Base-by-base conservation (phyloP, 208 protist genomes). In the Plasmodiophora brassicae region DNA sequence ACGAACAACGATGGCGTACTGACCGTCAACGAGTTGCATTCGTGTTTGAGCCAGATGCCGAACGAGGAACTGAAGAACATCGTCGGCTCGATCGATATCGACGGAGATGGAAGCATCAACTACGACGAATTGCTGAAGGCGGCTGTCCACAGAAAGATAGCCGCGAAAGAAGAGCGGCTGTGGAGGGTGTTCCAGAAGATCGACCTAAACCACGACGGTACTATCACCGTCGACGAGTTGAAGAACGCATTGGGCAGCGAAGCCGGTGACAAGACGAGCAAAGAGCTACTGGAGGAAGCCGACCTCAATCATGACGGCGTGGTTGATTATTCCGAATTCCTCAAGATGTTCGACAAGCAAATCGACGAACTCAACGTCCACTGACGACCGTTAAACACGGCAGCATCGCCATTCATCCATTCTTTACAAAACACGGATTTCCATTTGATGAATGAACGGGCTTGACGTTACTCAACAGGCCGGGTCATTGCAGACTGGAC, bases 231-330 rank as follows among this genome's bases (percentile, higher is more conserved):
- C 10, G n/a, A 5, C 5, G 65, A 78, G 65, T 38, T 78, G 5
- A 5, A 32, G 65, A 5, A 5, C 14, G 65, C 65, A 5, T 32
- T 78, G 5, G 65, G 65, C 5, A 38, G 14, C 14, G 41, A 78
- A 14, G 25, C 50, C 20, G 14, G 41, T 38, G 65, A 78, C 41
- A 5, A 78, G 41, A 38, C 20, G 14, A 32, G 32, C 32, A 38
- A 78, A 32, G 65, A 78, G 65, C n/a, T 78, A 8, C 32, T 78
- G 32, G 41, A 78, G n/a, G 65, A 78, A 78, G 65, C 65, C n/a
- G 65, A 78, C n/a, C 20, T 78, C n/a, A 78, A 78, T 32, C 65
- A 78, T 38, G 65, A 78, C n/a, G 65, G 65, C n/a, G 65, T 78
- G 32, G n/a, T 78, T 44, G 65, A 78, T 38, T 78, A 78, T 32